Conservation (phyloP, 169 alveolate species). For the Plasmodium chabaudi region DNA sequence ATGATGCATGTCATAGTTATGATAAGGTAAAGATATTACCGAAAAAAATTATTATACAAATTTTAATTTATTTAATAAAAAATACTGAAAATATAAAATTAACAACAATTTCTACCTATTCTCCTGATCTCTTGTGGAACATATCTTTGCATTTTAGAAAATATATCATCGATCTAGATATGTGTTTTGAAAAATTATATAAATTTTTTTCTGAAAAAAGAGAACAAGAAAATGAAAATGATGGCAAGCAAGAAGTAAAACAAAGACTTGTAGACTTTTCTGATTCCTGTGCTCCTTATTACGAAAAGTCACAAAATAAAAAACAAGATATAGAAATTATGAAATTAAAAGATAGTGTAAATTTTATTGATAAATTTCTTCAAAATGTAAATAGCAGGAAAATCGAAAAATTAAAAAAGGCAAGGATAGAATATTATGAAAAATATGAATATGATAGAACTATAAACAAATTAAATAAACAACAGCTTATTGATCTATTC, state of each 20-base stretch:
- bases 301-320: neutral
- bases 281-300: neutral
- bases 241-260: neutral
- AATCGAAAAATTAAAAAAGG: conserved; percentile 28
- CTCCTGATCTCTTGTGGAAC: conserved; percentile 67
- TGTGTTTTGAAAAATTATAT: conserved; percentile 18
- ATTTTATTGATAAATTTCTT: conserved; percentile 53
- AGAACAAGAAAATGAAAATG: neutral
- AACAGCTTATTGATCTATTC: conserved; percentile 40
- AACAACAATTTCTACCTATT: conserved; percentile 39
- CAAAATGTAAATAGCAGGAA: conserved; percentile 51
- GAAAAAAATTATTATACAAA: conserved; percentile 22
- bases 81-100: conserved; percentile 19
- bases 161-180: conserved; percentile 23
- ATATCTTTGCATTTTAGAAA: conserved; percentile 41
- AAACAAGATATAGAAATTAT: conserved; percentile 46
- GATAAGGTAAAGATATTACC: conserved; percentile 53
- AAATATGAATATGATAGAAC: conserved; percentile 51
- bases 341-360: conserved; percentile 50
- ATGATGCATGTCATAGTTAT: conserved; percentile 27
- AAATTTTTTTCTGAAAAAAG: neutral
- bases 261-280: neutral
- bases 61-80: conserved; percentile 38
- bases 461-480: conserved; percentile 31
- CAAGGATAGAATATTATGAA: conserved; percentile 22